Percentiles rank a stretch among this genome's conserved stretches.
phyloP scores from a whole-genome alignment of 1,284 basidiomycete genomes.

The Moniliella sp. region DNA sequence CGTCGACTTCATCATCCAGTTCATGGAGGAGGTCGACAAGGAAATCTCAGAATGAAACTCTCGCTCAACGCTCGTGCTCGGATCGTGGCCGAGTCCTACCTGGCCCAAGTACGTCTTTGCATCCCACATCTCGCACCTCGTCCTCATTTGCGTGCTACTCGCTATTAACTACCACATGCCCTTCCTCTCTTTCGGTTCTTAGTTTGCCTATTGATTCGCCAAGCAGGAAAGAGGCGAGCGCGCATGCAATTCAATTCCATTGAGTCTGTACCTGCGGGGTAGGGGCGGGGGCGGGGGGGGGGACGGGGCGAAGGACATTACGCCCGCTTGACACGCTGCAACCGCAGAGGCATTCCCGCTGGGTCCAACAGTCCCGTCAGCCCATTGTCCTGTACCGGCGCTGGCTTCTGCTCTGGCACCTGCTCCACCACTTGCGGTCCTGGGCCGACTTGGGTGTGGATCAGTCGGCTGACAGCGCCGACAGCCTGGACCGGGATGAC shows the following conservation, averaged over 20 bases:
- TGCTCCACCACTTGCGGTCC: conserved; percentile 25
- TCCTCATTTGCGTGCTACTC: no score
- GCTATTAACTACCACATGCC: no score
- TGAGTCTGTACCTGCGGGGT: no score
- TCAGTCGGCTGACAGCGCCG: conserved; percentile 24
- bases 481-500: conserved; percentile 26
- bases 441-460: conserved; percentile 31
- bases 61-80: conserved; percentile 79
- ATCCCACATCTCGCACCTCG: no score
- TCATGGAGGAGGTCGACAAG: conserved; percentile 91
- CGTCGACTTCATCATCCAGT: conserved; percentile 98
- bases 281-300: no score
- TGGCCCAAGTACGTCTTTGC: conserved; percentile 11
- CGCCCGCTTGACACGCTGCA: conserved; percentile 20
- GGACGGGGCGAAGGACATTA: not conserved
- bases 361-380: conserved; percentile 1
- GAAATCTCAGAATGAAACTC: conserved; percentile 56
- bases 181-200: no score
- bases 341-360: conserved; percentile 19
- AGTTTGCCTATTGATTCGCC: no score
- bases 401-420: no score
- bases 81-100: conserved; percentile 60
- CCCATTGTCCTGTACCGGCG: not conserved
- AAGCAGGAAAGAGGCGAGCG: no score
- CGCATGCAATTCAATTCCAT: no score